phyloP scores from a whole-genome alignment of 345 rosid genomes.

The rapeseed (Brassica napus) region DNA sequence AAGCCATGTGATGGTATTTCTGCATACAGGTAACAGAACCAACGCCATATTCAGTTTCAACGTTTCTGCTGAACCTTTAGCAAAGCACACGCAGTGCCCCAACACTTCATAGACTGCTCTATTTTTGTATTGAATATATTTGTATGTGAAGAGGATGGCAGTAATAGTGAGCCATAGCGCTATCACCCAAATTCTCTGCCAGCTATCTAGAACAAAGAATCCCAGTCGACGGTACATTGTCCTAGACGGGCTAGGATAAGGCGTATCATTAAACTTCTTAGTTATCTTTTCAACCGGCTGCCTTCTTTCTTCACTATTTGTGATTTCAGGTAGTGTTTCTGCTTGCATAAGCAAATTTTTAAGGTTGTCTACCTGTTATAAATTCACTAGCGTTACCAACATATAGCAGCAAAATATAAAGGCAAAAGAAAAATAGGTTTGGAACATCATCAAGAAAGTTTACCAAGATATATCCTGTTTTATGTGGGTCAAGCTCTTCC shows the following conservation, averaged over 20 bases:
- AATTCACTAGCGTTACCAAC: background rate
- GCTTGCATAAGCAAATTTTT: constrained; percentile 56
- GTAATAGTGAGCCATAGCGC: constrained; percentile 53
- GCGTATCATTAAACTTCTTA: constrained; percentile 62
- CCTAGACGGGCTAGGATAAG: constrained; percentile 46
- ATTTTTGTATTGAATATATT: constrained; percentile 51
- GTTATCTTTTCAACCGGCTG: constrained; percentile 42
- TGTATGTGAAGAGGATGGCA: constrained; percentile 59
- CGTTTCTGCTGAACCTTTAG: constrained; percentile 47
- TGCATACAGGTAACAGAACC: background rate
- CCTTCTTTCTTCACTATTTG: constrained; percentile 53
- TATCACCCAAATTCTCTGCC: constrained; percentile 75
- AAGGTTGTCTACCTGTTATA: constrained; percentile 53
- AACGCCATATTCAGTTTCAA: background rate
- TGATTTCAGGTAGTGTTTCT: constrained; percentile 26
- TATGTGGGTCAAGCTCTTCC: constrained; percentile 73
- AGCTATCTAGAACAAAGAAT: constrained; percentile 56
- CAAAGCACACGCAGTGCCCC: constrained; percentile 64
- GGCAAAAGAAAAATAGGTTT: background rate
- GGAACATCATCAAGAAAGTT: constrained; percentile 4
- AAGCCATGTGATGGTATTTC: constrained; percentile 1
- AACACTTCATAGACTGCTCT: constrained; percentile 57
- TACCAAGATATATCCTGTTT: constrained; percentile 71
- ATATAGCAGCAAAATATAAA: background rate
- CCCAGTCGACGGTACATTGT: constrained; percentile 42